Percentiles rank a stretch among this genome's conserved stretches.
phyloP scores from a whole-genome alignment of 345 rosid species.

The Aurinia saxatilis region DNA sequence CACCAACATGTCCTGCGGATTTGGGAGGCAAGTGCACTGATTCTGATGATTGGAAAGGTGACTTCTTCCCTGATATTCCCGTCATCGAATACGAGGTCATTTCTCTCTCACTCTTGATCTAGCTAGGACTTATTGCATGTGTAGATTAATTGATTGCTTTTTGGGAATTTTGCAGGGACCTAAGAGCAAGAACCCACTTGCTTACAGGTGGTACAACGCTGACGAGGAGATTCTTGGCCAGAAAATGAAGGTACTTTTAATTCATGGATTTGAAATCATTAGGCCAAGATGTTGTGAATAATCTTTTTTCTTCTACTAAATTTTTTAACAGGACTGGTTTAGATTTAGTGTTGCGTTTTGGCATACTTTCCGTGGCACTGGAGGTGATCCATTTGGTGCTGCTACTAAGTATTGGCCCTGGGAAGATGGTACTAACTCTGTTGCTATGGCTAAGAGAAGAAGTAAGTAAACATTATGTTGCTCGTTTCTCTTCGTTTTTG shows the following conservation, averaged over 20 bases:
- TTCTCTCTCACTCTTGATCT: too few species aligned
- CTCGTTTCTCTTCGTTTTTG: neutral
- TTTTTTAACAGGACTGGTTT: conserved; percentile 68
- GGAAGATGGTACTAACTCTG: conserved; percentile 95
- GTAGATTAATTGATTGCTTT: neutral
- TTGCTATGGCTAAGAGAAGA: conserved; percentile 96
- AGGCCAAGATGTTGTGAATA: neutral
- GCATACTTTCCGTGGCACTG: conserved; percentile 95
- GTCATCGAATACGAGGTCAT: conserved; percentile 61
- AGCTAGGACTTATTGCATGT: too few species aligned
- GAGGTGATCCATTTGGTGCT: conserved; percentile 86
- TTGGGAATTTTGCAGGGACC: conserved; percentile 49
- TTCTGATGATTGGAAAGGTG: conserved; percentile 80
- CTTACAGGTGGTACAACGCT: conserved; percentile 84
- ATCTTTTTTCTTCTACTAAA: too few species aligned
- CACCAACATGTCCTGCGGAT: conserved; percentile 75
- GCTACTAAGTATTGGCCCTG: conserved; percentile 91
- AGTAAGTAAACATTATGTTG: conserved; percentile 38
- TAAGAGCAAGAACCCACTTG: conserved; percentile 60
- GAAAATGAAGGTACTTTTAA: conserved; percentile 81
- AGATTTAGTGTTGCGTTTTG: conserved; percentile 97
- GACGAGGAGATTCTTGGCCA: conserved; percentile 89
- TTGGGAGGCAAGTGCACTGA: conserved; percentile 46
- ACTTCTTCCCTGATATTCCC: conserved; percentile 78
- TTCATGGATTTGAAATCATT: neutral